Base-by-base conservation (phyloP, 2,329 filamentous ascomycete genomes). In the Fusarium armeniacum region DNA sequence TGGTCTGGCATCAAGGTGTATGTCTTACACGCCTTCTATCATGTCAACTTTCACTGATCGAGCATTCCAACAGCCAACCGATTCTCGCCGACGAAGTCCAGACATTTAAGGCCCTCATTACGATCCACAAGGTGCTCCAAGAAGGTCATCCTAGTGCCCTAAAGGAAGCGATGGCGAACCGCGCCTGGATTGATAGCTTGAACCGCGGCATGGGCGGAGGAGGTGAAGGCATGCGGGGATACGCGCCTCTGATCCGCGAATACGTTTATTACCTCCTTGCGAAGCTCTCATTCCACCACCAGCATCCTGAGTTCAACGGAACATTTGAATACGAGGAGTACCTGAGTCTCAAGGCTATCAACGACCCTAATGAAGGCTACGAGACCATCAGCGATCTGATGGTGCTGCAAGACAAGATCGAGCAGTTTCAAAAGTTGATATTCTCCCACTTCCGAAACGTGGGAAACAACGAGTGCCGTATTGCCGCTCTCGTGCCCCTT, bases 241-340 rank as follows among this genome's bases (percentile, higher is more conserved):
- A 99, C 81, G 93, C 90, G 18, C 93, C 94, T 24, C 83, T 99
- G 77, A 98, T 99, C 77, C 89, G 93, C 73, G 96, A 99, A 88
- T 99, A 99, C 80, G 94, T 98, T 74, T 94, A 93, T 81, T 99
- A 94, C 82, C 86, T 99, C 41, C 89, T 98, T 66, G 93, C 95
- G 51, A 99, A 99, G 83, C 86, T 99, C 63, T 90, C 89, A n/a
- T 99, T 99, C 82, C 96, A 99, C 82, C 90, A 96, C 67, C 93
- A 97, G 73, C 96, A 99, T 78, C 93, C 94, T 20, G 95, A 98
- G 80, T 99, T 99, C 85, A 99, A 99, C 81, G 96, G 95, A 64
- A 94, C 95, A 2, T 99, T 99, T 77, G 96, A 99, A 79, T 99
- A 99, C 78, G 95, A 98, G 83, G 96, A 99, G 79, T 99, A 99